These are phyloP conservation scores for Fusarium redolens DNA, from an alignment of 2,329 filamentous ascomycete genomes.

Conservation along the genomic window DNA sequence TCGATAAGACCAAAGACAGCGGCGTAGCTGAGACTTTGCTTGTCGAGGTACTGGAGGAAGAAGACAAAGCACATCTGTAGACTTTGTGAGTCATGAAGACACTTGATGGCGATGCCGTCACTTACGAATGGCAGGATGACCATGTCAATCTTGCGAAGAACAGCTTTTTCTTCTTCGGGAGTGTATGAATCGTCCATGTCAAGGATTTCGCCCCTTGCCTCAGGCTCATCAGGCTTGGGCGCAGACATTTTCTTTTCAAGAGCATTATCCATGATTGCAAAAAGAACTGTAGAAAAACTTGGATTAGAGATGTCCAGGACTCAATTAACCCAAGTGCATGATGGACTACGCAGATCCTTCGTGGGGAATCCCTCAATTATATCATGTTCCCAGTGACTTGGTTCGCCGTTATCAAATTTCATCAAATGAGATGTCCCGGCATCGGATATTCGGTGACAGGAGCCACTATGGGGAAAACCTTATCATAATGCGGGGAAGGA, in stretches of 20 bases:
- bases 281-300: too few relatives aligned
- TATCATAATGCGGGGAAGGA: neutral
- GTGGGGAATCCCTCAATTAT: neutral
- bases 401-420: neutral
- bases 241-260: neutral
- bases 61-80: neutral
- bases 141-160: conserved; percentile 1
- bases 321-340: neutral
- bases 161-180: neutral
- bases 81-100: neutral
- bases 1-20: neutral
- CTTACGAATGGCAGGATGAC: neutral
- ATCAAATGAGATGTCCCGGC: neutral
- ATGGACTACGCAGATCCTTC: neutral
- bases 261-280: neutral
- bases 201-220: neutral
- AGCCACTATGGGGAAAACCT: neutral
- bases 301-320: too few relatives aligned
- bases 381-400: neutral
- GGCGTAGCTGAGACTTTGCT: neutral
- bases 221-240: neutral
- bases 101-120: too few relatives aligned
- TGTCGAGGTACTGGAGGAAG: conserved; percentile 1
- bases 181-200: neutral
- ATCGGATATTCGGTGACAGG: neutral